Percentiles rank a stretch among this genome's conserved stretches.
Evolutionary conservation across 306 rosid species (phyloP).

Genomic region (Sesbania bispinosa): DNA sequence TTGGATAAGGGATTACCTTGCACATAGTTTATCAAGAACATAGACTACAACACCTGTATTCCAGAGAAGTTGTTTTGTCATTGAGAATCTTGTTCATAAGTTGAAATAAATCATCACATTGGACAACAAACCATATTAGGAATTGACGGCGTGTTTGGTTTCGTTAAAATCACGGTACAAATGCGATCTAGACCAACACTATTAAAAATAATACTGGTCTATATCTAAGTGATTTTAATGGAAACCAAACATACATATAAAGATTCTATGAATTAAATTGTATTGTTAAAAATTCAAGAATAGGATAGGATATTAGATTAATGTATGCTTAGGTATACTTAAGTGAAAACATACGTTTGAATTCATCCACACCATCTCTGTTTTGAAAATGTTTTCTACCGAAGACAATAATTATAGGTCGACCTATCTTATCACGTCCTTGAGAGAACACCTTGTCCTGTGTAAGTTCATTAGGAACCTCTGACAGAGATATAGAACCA

Average conservation of each 20-base stretch:
- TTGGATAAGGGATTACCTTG: conserved; percentile 37
- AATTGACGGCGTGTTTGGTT: too few species aligned
- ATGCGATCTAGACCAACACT: too few species aligned
- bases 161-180: too few species aligned
- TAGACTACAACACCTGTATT: conserved; percentile 54
- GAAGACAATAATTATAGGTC: conserved; percentile 40
- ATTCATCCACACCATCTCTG: conserved; percentile 37
- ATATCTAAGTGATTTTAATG: too few species aligned
- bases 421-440: conserved; percentile 55
- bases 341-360: conserved; percentile 42
- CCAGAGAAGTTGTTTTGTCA: background rate
- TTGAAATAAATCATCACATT: background rate
- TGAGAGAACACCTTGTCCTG: conserved; percentile 46
- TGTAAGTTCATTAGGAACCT: conserved; percentile 44
- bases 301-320: background rate
- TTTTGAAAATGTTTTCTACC: conserved; percentile 54
- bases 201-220: too few species aligned
- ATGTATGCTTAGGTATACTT: background rate
- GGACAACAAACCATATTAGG: too few species aligned
- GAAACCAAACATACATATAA: too few species aligned
- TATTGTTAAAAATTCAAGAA: background rate
- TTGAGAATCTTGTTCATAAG: background rate
- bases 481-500: conserved; percentile 38
- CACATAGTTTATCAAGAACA: conserved; percentile 46
- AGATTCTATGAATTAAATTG: too few species aligned